Base-by-base conservation (phyloP, 495 filamentous ascomycete species). In the Melanomma pulvis-pyrius region DNA sequence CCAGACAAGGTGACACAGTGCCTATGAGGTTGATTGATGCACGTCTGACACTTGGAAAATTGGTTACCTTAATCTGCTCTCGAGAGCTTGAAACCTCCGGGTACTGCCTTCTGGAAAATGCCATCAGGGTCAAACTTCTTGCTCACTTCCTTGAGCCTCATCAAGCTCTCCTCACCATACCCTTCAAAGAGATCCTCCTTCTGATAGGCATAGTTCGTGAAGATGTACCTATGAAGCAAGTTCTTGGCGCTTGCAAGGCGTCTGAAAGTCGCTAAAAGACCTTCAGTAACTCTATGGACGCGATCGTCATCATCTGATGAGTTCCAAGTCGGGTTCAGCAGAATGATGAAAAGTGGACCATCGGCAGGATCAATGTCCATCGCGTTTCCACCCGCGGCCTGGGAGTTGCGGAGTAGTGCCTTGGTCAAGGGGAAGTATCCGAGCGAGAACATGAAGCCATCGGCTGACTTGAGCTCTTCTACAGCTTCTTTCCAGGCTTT, bases 121-220 rank as follows among this genome's bases (percentile, higher is more conserved):
- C 63, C 64, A 8, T 65, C 57, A 0, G 80, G 79, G 59, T 83
- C 81, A 61, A 76, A 80, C 54, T 70, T 74, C 36, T 65, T 66
- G 28, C 76, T 72, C 17, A 79, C 70, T 4, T 65, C 61, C 55
- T 71, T 68, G 67, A 83, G 56, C 12, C 65, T 63, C 36, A 55
- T 64, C 53, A 74, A 60, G 52, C 80, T 82, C 13, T 57, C 63
- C n/a, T 53, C 63, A 0, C 79, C 77, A 57, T 81, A 82, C 21
- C 63, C 46, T 9, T 1, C n/a, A 22, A 66, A 51, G 3, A 53
- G 6, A 30, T 60, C 44, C 44, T 66, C 41, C 24, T 59, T 44
- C 25, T 47, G 4, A n/a, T 49, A 59, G 5, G 41, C 53, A 66
- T 66, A 66, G 47, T 66, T 66, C 9, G 32, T 41, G 24, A 59